A percentile compares a stretch with the other conserved stretches of the same genome.
Evolutionary conservation across 495 filamentous ascomycete genomes (phyloP).

Genomic region (Lineolata rhizophorae): DNA sequence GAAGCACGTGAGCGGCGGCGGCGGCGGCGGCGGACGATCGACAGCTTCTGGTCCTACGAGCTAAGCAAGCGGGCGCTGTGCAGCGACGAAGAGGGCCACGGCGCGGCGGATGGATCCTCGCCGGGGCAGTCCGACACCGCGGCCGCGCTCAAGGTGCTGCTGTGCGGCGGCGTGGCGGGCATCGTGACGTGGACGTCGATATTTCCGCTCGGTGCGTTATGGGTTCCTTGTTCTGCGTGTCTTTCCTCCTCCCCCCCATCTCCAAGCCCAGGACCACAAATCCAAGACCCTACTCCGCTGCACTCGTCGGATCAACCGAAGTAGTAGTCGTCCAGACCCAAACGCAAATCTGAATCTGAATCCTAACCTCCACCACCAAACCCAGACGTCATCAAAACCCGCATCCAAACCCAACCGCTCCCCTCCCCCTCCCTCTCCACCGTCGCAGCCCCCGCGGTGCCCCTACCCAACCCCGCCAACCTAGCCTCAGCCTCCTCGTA

Average conservation of each 20-base stretch:
- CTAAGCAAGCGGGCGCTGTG: slow-evolving; percentile 34
- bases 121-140: slow-evolving; percentile 20
- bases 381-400: slow-evolving; percentile 64
- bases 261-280: no score
- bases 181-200: slow-evolving; percentile 68
- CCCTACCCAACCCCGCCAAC: no score
- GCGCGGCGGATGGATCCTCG: no score
- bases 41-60: slow-evolving; percentile 71
- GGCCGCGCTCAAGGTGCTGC: slow-evolving; percentile 39
- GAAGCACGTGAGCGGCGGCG: neutral
- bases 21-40: no score
- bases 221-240: no score
- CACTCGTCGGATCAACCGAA: no score
- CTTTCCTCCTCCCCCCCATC: no score
- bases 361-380: no score
- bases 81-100: no score
- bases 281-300: neutral
- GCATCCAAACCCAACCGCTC: slow-evolving; percentile 44
- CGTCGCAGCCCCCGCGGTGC: neutral
- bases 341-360: no score
- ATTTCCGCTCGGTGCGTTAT: slow-evolving; percentile 43
- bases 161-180: slow-evolving; percentile 72
- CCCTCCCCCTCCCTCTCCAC: no score
- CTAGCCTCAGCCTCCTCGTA: neutral
- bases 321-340: no score